Evolutionary conservation across 768 basidiomycete genomes (phyloP).

Genomic region (Pleurotus citrinopileatus): DNA sequence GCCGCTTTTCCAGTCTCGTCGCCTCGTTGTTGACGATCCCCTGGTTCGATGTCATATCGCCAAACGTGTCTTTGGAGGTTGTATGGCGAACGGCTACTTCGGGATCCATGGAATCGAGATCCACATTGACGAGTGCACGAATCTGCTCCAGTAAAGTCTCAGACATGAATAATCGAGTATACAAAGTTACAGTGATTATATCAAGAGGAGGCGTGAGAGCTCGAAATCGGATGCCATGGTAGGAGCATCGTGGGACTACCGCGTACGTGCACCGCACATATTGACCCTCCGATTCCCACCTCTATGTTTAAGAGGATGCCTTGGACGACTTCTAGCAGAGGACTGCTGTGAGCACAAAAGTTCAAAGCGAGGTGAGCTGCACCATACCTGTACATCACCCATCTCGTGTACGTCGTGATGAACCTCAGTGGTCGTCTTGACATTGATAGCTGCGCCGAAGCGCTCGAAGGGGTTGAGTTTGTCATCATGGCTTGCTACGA

Average conservation of each 20-base stretch:
- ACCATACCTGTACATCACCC: neutral
- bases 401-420: constrained; percentile 1
- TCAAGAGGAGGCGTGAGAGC: too few species aligned
- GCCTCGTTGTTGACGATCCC: constrained; percentile 38
- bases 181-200: too few species aligned
- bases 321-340: too few species aligned
- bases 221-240: too few species aligned
- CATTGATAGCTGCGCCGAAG: neutral
- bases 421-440: constrained; percentile 7
- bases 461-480: constrained; percentile 1
- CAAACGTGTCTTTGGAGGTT: constrained; percentile 24
- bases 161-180: too few species aligned
- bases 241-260: too few species aligned
- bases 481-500: neutral
- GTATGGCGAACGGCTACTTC: constrained; percentile 32
- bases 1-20: constrained; percentile 25
- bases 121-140: constrained; percentile 31
- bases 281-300: too few species aligned
- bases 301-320: too few species aligned
- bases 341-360: too few species aligned
- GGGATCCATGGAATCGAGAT: constrained; percentile 50
- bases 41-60: constrained; percentile 51
- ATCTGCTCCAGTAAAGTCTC: constrained; percentile 35
- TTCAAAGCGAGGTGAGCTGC: too few species aligned
- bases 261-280: too few species aligned